Percentiles rank a stretch among this genome's conserved stretches.
These are phyloP conservation scores for Monosporascus sp. DNA, from an alignment of 2,329 filamentous ascomycete species.

Conservation along the genomic window DNA sequence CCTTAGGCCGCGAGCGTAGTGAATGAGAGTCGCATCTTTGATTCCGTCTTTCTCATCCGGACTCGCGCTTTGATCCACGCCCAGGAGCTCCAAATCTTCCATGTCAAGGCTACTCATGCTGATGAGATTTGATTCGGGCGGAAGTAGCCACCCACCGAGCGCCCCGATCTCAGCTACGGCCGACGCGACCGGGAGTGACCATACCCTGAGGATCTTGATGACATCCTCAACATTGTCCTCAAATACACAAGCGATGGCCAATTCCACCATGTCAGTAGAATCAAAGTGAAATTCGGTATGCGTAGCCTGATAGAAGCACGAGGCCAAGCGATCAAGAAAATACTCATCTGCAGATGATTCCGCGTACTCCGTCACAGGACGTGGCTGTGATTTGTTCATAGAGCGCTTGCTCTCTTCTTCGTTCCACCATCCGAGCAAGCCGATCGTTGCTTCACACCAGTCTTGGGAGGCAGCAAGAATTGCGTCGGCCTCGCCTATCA, in stretches of 20 bases:
- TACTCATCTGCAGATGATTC: conserved; percentile 51
- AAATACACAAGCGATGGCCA: conserved; percentile 75
- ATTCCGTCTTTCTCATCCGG: conserved; percentile 58
- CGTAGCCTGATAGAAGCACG: conserved; percentile 64
- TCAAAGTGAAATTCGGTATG: conserved; percentile 72
- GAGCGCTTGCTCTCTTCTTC: conserved; percentile 51
- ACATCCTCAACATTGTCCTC: conserved; percentile 77
- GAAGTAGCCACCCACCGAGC: conserved; percentile 76
- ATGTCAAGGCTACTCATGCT: conserved; percentile 66
- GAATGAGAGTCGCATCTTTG: conserved; percentile 72
- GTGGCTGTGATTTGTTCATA: conserved; percentile 29
- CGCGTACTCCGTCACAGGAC: conserved; percentile 30
- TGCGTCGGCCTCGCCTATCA: conserved; percentile 69
- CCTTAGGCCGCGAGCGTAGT: conserved; percentile 67
- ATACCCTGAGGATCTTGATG: conserved; percentile 66
- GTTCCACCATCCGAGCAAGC: conserved; percentile 87
- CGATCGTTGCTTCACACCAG: conserved; percentile 86
- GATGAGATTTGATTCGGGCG: conserved; percentile 47
- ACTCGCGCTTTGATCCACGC: conserved; percentile 49
- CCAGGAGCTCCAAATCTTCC: conserved; percentile 80
- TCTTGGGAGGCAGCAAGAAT: conserved; percentile 76
- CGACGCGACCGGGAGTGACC: conserved; percentile 75
- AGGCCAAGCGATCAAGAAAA: conserved; percentile 68
- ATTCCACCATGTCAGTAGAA: conserved; percentile 67
- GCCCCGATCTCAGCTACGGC: conserved; percentile 79